A percentile compares a stretch with the other conserved stretches of the same genome.
Conservation (phyloP, 805 yeast species). For the Tetrapisispora nanseiensis region DNA sequence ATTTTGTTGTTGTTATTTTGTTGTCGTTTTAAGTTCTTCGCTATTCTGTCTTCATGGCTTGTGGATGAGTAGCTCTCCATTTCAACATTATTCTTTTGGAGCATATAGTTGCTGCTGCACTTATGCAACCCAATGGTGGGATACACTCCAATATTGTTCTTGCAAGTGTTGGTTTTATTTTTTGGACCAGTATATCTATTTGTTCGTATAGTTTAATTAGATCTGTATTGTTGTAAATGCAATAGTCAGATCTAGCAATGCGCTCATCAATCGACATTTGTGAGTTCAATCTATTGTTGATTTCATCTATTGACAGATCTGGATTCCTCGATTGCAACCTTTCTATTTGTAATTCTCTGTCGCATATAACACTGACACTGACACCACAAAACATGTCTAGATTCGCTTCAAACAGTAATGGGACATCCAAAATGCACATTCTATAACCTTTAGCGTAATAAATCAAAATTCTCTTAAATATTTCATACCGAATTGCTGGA, state of each 20-base stretch:
- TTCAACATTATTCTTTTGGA: conserved; percentile 14
- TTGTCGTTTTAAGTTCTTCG: neutral
- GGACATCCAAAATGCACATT: conserved; percentile 78
- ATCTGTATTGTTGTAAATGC: conserved; percentile 52
- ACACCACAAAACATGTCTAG: conserved; percentile 63
- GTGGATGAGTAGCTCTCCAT: conserved; percentile 2
- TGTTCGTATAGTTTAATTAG: conserved; percentile 35
- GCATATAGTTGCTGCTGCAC: conserved; percentile 23
- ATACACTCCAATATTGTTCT: conserved; percentile 29
- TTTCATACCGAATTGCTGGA: conserved; percentile 66
- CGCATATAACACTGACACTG: conserved; percentile 59
- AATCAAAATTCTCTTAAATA: conserved; percentile 43
- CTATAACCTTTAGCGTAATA: conserved; percentile 50
- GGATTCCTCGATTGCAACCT: conserved; percentile 62
- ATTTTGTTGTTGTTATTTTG: no score
- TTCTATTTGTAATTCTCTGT: conserved; percentile 44
- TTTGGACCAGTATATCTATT: conserved; percentile 33
- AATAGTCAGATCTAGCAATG: conserved; percentile 48
- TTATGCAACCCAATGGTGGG: conserved; percentile 34
- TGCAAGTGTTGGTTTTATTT: conserved; percentile 32
- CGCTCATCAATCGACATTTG: conserved; percentile 65
- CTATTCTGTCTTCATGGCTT: neutral
- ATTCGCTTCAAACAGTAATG: conserved; percentile 74
- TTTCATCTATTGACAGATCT: conserved; percentile 55
- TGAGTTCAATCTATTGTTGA: conserved; percentile 56